Conservation (phyloP, 352 stramenopile genomes). For the Globisporangium apiculatum region DNA sequence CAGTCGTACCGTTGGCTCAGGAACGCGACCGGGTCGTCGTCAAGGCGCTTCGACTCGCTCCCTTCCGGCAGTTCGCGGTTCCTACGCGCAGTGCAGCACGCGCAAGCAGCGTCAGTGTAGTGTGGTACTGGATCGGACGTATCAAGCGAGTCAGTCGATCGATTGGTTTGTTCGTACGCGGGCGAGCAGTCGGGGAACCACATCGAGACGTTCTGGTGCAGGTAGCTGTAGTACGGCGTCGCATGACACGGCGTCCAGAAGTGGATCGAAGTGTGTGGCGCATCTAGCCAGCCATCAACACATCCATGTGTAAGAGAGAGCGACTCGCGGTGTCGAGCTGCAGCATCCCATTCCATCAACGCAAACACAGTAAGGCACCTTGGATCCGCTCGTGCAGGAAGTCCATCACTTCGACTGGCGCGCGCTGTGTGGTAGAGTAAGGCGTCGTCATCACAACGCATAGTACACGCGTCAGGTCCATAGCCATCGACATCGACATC, state of each 20-base stretch:
- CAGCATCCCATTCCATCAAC: too few species aligned
- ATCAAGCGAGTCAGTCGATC: too few species aligned
- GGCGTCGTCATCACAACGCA: background rate
- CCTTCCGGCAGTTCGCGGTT: constrained; percentile 51
- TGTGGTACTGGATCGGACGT: too few species aligned
- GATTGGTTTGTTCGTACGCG: constrained; percentile 23
- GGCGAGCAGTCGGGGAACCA: constrained; percentile 85
- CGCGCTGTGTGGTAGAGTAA: constrained; percentile 26
- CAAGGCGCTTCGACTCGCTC: constrained; percentile 62
- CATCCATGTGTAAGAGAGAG: background rate
- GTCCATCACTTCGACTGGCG: constrained; percentile 76
- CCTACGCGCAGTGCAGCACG: constrained; percentile 15
- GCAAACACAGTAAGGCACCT: constrained; percentile 21
- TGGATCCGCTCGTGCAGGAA: constrained; percentile 46
- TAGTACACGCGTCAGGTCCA: background rate
- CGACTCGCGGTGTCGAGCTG: background rate
- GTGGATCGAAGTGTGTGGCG: constrained; percentile 50
- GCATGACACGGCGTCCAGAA: constrained; percentile 84
- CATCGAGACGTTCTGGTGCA: constrained; percentile 78
- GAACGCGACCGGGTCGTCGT: constrained; percentile 43
- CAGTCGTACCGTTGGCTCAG: constrained; percentile 49
- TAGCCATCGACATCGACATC: background rate
- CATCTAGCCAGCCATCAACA: constrained; percentile 13
- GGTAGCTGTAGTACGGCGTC: constrained; percentile 84
- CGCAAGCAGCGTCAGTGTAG: background rate